Conservation (phyloP, 495 filamentous ascomycete species). For the Xylaria telfairii region DNA sequence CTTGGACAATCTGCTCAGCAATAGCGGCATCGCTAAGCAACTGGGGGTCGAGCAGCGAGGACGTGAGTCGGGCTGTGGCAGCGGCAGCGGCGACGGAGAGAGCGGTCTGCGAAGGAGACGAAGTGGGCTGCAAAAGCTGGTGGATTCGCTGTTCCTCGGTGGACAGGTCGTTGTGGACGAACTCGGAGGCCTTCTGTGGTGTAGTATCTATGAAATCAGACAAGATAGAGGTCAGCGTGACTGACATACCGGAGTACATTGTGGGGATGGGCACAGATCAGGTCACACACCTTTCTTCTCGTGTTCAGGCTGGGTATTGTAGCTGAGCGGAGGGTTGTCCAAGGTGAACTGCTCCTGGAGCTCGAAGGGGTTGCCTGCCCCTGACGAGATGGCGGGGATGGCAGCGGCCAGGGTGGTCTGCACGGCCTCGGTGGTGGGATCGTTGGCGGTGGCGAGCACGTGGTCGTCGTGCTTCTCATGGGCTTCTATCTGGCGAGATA, state of each 20-base stretch:
- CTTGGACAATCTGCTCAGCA: constrained; percentile 31
- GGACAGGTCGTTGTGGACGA: constrained; percentile 34
- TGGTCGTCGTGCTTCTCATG: constrained; percentile 57
- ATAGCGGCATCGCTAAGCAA: constrained; percentile 46
- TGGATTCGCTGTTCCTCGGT: constrained; percentile 47
- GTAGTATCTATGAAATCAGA: constrained; percentile 9
- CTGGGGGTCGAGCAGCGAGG: constrained; percentile 56
- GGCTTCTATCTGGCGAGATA: constrained; percentile 71
- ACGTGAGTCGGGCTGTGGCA: constrained; percentile 54
- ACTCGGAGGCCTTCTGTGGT: constrained; percentile 20
- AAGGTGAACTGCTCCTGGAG: constrained; percentile 57
- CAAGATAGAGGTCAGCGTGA: constrained; percentile 18
- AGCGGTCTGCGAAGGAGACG: constrained; percentile 37
- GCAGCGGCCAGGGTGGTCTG: constrained; percentile 34
- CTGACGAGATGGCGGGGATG: constrained; percentile 20
- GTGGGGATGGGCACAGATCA: not conserved
- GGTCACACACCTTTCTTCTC: constrained; percentile 44
- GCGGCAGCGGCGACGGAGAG: constrained; percentile 56
- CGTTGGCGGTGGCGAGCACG: constrained; percentile 12
- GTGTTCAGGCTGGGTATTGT: constrained; percentile 41
- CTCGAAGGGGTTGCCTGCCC: constrained; percentile 45
- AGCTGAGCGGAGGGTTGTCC: constrained; percentile 50
- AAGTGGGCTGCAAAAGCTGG: constrained; percentile 37
- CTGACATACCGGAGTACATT: not conserved
- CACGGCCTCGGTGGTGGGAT: constrained; percentile 26